Percentiles rank a stretch among this genome's conserved stretches.
Conservation (phyloP, 139 green algal genomes). For the Picochlorum sp. region DNA sequence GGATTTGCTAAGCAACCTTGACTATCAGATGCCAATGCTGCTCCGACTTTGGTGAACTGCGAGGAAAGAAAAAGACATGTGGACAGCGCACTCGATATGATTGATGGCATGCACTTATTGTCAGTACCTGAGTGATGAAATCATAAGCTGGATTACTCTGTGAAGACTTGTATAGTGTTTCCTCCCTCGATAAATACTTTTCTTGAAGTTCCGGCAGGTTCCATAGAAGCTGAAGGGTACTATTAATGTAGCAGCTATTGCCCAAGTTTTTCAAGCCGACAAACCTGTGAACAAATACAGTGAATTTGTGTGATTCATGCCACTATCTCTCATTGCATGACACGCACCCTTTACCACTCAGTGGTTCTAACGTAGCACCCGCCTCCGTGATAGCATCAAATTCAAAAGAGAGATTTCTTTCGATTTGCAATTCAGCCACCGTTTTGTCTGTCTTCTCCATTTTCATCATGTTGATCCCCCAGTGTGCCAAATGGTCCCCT, state of each 20-base stretch:
- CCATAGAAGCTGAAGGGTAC: slow-evolving; percentile 75
- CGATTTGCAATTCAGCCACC: slow-evolving; percentile 86
- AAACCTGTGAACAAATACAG: slow-evolving; percentile 7
- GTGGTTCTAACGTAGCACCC: slow-evolving; percentile 54
- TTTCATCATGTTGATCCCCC: slow-evolving; percentile 94
- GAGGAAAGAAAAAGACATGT: slow-evolving; percentile 3
- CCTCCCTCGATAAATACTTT: slow-evolving; percentile 44
- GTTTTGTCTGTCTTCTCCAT: slow-evolving; percentile 97
- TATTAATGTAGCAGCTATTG: slow-evolving; percentile 97
- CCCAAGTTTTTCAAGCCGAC: slow-evolving; percentile 94
- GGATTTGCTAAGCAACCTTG: not conserved
- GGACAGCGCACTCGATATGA: no score
- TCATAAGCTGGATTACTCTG: slow-evolving; percentile 43
- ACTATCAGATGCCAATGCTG: slow-evolving; percentile 27
- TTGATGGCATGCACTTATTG: no score
- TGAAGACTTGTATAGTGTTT: slow-evolving; percentile 50
- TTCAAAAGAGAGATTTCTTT: slow-evolving; percentile 84
- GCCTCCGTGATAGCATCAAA: slow-evolving; percentile 87
- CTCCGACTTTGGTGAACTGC: slow-evolving; percentile 66
- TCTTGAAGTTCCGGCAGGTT: slow-evolving; percentile 55
- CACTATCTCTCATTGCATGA: slow-evolving; percentile 10
- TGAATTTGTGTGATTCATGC: slow-evolving; percentile 1
- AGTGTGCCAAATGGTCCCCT: slow-evolving; percentile 83
- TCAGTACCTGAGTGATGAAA: slow-evolving; percentile 31
- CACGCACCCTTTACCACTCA: slow-evolving; percentile 56